Conservation (phyloP, 768 basidiomycete species). For the Psilocybe subaeruginosa region DNA sequence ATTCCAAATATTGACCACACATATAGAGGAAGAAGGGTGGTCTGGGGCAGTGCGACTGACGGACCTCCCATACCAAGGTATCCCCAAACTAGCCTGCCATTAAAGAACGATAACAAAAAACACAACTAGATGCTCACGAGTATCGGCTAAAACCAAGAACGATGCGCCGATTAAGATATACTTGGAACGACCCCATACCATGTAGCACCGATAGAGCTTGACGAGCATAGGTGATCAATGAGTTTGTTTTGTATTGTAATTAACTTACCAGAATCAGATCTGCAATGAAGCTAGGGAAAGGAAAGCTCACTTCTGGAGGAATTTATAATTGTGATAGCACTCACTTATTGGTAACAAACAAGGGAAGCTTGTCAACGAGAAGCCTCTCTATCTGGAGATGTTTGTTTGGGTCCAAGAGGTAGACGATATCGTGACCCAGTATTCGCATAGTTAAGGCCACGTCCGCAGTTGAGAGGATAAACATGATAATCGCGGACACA, state of each 20-base stretch:
- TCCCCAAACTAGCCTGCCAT: constrained; percentile 13
- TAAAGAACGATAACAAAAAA: not conserved
- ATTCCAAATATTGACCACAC: constrained; percentile 30
- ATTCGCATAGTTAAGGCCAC: constrained; percentile 8
- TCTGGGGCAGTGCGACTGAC: not conserved
- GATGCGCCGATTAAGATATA: constrained; percentile 13
- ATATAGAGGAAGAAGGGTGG: constrained; percentile 14
- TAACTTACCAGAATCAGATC: constrained; percentile 13
- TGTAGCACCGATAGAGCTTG: constrained; percentile 16
- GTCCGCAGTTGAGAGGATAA: constrained; percentile 12
- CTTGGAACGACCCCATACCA: constrained; percentile 23
- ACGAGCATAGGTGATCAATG: constrained; percentile 1
- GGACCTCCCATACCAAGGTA: constrained; percentile 4
- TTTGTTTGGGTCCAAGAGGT: not conserved
- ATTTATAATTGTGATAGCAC: not conserved
- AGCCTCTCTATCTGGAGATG: not conserved
- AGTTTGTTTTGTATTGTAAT: not conserved
- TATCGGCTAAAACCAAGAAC: constrained; percentile 17
- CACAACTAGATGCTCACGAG: constrained; percentile 6
- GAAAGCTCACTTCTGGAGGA: not conserved
- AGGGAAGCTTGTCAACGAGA: constrained; percentile 1
- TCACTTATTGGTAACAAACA: constrained; percentile 15
- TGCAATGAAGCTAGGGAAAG: constrained; percentile 3
- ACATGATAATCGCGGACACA: constrained; percentile 10
- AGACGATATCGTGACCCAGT: constrained; percentile 8